Evolutionary conservation across 306 rosid genomes (phyloP).

Genomic region (Luffa acutangula): DNA sequence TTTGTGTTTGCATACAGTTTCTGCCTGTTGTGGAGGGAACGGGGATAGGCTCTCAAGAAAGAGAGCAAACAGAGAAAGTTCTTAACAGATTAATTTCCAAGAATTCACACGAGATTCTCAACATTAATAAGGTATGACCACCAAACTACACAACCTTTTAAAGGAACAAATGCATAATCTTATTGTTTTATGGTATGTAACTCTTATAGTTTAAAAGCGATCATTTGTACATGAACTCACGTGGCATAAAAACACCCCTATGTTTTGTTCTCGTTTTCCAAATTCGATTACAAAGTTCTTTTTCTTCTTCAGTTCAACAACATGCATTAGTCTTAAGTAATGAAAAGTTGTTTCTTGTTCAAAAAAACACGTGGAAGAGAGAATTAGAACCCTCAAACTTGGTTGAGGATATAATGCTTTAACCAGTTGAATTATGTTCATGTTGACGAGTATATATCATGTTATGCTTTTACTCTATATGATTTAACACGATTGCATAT

Average conservation of each 20-base stretch:
- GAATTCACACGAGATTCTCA: constrained; percentile 73
- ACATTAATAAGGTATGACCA: constrained; percentile 52
- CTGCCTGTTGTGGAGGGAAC: constrained; percentile 72
- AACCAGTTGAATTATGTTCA: not conserved
- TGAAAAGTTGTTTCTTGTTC: not conserved
- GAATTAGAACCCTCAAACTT: not conserved
- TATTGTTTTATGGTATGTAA: not conserved
- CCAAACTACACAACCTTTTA: not conserved
- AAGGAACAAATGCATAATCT: not conserved
- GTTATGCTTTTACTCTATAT: not conserved
- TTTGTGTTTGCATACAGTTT: constrained; percentile 37
- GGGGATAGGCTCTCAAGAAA: constrained; percentile 52
- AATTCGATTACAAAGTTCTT: too few relatives aligned
- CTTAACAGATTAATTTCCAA: constrained; percentile 74
- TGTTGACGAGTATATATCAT: not conserved
- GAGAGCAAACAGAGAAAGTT: constrained; percentile 75
- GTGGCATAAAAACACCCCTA: too few relatives aligned
- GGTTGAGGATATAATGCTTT: not conserved
- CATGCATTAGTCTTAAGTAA: too few relatives aligned
- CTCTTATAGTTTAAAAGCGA: too few relatives aligned
- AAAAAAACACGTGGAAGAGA: not conserved
- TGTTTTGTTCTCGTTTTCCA: too few relatives aligned
- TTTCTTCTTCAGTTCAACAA: too few relatives aligned
- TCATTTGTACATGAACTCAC: too few relatives aligned
- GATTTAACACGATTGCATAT: not conserved